Percentiles rank a stretch among this genome's conserved stretches.
Conservation (phyloP, 1,139 yeast genomes). For the Taiozyma onychis region DNA sequence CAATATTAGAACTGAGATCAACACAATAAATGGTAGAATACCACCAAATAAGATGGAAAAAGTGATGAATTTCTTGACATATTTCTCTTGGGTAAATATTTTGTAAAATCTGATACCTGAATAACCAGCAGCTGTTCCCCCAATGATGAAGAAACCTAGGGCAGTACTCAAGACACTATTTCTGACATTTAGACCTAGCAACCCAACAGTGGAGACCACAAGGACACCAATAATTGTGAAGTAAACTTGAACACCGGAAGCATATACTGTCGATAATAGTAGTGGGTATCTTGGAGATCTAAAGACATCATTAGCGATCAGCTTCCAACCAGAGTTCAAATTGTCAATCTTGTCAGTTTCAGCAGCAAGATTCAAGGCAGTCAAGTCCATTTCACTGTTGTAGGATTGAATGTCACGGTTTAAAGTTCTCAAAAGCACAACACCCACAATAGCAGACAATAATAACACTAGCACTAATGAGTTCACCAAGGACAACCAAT, state of each 20-base stretch:
- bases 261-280: constrained; percentile 47
- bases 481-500: constrained; percentile 67
- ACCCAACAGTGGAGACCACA: constrained; percentile 49
- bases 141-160: constrained; percentile 52
- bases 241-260: constrained; percentile 70
- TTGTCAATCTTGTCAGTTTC: constrained; percentile 24
- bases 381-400: constrained; percentile 29
- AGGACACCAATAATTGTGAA: constrained; percentile 61
- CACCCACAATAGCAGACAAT: constrained; percentile 57
- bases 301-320: constrained; percentile 48
- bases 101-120: constrained; percentile 59
- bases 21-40: constrained; percentile 50
- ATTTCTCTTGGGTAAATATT: constrained; percentile 37
- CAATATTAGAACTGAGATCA: constrained; percentile 47
- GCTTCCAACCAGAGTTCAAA: constrained; percentile 46
- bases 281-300: constrained; percentile 41
- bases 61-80: constrained; percentile 14
- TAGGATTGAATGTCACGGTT: constrained; percentile 37
- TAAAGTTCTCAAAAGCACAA: constrained; percentile 48
- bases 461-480: constrained; percentile 56
- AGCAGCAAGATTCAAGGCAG: constrained; percentile 21
- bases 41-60: constrained; percentile 53
- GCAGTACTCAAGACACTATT: constrained; percentile 64
- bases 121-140: constrained; percentile 72
- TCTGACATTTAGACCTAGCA: constrained; percentile 54